Conservation (phyloP, 768 basidiomycete genomes). For the Pisolithus microcarpus region DNA sequence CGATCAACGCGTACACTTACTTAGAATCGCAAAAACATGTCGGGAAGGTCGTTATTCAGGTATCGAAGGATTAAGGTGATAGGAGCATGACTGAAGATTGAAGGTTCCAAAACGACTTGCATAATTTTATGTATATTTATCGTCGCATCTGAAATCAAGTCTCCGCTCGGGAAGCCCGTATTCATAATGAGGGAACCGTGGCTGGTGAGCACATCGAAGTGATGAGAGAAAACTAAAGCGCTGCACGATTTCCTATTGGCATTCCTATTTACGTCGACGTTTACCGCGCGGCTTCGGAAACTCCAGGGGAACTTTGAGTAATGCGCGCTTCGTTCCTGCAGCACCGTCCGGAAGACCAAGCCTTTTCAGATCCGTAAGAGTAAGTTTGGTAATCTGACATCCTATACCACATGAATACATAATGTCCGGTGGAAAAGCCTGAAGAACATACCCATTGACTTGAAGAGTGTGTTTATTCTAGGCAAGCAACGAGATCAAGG, state of each 20-base stretch:
- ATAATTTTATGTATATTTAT: no score
- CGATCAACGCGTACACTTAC: slow-evolving; percentile 39
- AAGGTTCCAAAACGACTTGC: no score
- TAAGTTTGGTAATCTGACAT: slow-evolving; percentile 59
- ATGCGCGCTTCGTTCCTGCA: slow-evolving; percentile 61
- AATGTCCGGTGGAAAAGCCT: background rate
- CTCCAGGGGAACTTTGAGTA: slow-evolving; percentile 66
- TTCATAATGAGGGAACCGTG: no score
- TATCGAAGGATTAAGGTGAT: slow-evolving; percentile 18
- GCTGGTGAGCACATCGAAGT: background rate
- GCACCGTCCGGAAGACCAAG: slow-evolving; percentile 61
- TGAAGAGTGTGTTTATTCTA: slow-evolving; percentile 66
- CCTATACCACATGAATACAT: slow-evolving; percentile 34
- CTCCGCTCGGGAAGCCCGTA: no score
- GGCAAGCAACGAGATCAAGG: slow-evolving; percentile 1
- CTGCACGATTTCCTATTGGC: background rate
- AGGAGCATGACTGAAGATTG: no score
- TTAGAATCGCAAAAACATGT: slow-evolving; percentile 49
- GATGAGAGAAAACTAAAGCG: background rate
- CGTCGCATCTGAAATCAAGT: no score
- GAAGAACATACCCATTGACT: slow-evolving; percentile 50
- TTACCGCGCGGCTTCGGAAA: slow-evolving; percentile 63
- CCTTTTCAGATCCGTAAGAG: slow-evolving; percentile 56
- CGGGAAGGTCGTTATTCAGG: slow-evolving; percentile 54
- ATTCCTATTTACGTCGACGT: slow-evolving; percentile 19